Conservation (phyloP, 108 stramenopile species). For the Nitzschia inconspicua region DNA sequence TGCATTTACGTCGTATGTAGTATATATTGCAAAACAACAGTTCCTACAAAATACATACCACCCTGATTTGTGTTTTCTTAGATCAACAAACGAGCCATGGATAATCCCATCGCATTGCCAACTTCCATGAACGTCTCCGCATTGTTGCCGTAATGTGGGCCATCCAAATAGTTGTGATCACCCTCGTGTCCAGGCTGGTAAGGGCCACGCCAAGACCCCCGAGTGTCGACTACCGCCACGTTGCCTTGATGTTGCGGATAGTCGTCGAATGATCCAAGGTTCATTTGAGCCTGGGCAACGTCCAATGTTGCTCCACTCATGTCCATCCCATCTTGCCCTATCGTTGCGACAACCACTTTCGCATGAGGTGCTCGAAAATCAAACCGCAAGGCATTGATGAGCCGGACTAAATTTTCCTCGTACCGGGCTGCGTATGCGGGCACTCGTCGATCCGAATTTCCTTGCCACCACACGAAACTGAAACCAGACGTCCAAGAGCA, state of each 20-base stretch:
- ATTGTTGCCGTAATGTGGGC: constrained; percentile 21
- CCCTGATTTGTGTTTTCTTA: not conserved
- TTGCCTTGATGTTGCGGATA: constrained; percentile 15
- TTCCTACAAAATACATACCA: too few species aligned
- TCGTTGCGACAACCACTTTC: constrained; percentile 29
- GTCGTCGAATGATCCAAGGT: not conserved
- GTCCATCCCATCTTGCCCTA: constrained; percentile 21
- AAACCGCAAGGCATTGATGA: constrained; percentile 14
- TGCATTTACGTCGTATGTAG: too few species aligned
- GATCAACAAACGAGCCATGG: constrained; percentile 23
- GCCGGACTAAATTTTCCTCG: constrained; percentile 14
- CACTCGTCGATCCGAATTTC: constrained; percentile 23
- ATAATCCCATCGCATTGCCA: constrained; percentile 32
- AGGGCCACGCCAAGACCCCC: constrained; percentile 13
- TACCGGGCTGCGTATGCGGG: constrained; percentile 11
- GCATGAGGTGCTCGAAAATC: constrained; percentile 29
- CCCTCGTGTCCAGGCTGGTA: not conserved
- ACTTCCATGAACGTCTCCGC: constrained; percentile 38
- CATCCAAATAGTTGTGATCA: not conserved
- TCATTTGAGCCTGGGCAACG: constrained; percentile 20
- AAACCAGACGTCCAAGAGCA: not conserved
- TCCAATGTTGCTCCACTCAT: constrained; percentile 8
- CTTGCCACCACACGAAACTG: constrained; percentile 46
- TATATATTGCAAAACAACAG: too few species aligned
- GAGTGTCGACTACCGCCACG: constrained; percentile 28